These are phyloP conservation scores for Chlamydomonas reinhardtii DNA, from an alignment of 163 green algal species.

Conservation along the genomic window DNA sequence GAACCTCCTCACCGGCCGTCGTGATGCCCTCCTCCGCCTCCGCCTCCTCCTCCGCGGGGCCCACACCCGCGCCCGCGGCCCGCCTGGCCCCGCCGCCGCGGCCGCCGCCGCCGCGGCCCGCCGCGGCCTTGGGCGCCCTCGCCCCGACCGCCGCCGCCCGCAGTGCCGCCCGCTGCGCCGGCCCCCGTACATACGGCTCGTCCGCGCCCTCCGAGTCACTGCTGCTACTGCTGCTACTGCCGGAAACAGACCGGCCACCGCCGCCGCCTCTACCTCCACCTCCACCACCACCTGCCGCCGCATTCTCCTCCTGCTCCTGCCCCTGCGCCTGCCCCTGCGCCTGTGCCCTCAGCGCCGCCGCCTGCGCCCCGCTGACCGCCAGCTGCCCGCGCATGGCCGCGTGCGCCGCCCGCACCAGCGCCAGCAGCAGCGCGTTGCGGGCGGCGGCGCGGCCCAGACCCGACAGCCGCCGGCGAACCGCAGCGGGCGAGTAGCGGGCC, in stretches of 20 bases:
- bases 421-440: not conserved
- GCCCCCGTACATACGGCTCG: constrained; percentile 14
- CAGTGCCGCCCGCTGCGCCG: not conserved
- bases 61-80: not conserved
- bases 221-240: not conserved
- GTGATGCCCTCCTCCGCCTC: too few species aligned
- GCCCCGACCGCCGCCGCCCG: too few species aligned
- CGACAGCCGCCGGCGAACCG: not conserved
- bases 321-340: not conserved
- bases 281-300: not conserved
- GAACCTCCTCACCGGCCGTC: too few species aligned
- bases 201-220: not conserved
- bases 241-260: too few species aligned
- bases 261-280: too few species aligned
- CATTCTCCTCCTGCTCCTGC: not conserved
- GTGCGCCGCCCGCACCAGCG: constrained; percentile 34
- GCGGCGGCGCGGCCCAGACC: not conserved
- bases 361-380: not conserved
- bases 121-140: not conserved
- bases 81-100: not conserved
- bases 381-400: constrained; percentile 41
- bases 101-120: not conserved
- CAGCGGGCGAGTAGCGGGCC: too few species aligned
- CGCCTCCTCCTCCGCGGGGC: not conserved
- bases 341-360: not conserved